A percentile compares a stretch with the other conserved stretches of the same genome.
Conservation (phyloP, 1,139 yeast species). For the Geotrichum siamense region DNA sequence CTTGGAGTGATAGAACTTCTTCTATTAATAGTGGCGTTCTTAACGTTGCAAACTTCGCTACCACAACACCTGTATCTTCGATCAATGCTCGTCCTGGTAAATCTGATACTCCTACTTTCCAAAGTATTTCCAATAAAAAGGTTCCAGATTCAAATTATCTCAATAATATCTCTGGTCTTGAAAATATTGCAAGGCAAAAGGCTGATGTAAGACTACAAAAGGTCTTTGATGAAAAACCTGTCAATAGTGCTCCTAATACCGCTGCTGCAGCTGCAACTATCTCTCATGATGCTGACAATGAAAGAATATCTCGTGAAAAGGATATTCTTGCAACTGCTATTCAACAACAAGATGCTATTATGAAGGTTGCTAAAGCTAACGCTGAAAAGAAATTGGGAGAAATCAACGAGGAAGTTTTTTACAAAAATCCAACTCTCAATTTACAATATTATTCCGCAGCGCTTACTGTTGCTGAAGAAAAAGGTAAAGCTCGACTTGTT, state of each 20-base stretch:
- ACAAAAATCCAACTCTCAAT: slow-evolving; percentile 33
- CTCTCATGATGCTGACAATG: slow-evolving; percentile 19
- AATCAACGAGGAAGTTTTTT: slow-evolving; percentile 38
- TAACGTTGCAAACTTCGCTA: slow-evolving; percentile 19
- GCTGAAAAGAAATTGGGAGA: slow-evolving; percentile 31
- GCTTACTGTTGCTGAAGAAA: slow-evolving; percentile 55
- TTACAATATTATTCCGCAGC: slow-evolving; percentile 36
- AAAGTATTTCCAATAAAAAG: slow-evolving; percentile 12
- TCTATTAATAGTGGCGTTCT: slow-evolving; percentile 12
- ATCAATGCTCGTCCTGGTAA: slow-evolving; percentile 20
- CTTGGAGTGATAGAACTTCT: slow-evolving; percentile 27
- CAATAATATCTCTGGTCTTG: slow-evolving; percentile 25
- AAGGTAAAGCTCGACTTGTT: slow-evolving; percentile 49
- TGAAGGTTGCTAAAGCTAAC: slow-evolving; percentile 34
- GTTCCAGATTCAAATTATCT: slow-evolving; percentile 13
- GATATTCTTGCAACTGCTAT: slow-evolving; percentile 36
- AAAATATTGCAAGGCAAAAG: slow-evolving; percentile 32
- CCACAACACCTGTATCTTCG: slow-evolving; percentile 10
- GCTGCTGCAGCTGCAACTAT: slow-evolving; percentile 15
- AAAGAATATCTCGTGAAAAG: slow-evolving; percentile 25
- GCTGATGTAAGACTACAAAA: slow-evolving; percentile 31
- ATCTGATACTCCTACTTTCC: slow-evolving; percentile 14
- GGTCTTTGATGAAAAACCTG: slow-evolving; percentile 26
- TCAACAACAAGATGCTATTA: slow-evolving; percentile 26
- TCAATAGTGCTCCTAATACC: slow-evolving; percentile 18